These are phyloP conservation scores for Antarctomyces pellizariae DNA, from an alignment of 495 filamentous ascomycete species.

Conservation along the genomic window DNA sequence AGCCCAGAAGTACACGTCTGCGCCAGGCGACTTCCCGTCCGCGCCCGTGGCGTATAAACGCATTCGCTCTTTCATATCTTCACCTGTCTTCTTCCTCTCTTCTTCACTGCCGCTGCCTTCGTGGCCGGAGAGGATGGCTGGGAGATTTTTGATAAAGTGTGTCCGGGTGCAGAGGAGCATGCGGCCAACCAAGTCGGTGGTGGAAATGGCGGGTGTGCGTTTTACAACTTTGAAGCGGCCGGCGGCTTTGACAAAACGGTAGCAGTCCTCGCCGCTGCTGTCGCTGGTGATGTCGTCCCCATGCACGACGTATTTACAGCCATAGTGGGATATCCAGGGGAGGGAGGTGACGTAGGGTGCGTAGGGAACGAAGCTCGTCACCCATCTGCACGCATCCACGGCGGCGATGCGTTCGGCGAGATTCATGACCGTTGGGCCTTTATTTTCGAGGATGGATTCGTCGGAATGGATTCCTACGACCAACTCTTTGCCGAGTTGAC, in stretches of 20 bases:
- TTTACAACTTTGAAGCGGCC: conserved; percentile 84
- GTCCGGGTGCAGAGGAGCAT: conserved; percentile 85
- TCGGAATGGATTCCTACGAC: conserved; percentile 87
- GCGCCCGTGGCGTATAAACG: conserved; percentile 70
- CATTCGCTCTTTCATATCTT: conserved; percentile 43
- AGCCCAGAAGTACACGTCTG: conserved; percentile 61
- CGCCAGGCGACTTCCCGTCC: conserved; percentile 42
- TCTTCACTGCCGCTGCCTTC: conserved; percentile 46
- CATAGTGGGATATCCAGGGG: conserved; percentile 82
- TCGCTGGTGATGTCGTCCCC: conserved; percentile 81
- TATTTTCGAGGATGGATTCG: conserved; percentile 83
- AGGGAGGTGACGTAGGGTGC: conserved; percentile 91
- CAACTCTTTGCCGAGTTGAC: conserved; percentile 61
- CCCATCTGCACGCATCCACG: conserved; percentile 87
- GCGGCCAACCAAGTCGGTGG: conserved; percentile 85
- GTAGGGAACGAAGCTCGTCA: conserved; percentile 54
- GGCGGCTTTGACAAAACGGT: conserved; percentile 83
- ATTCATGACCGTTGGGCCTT: conserved; percentile 94
- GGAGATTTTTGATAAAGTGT: conserved; percentile 65
- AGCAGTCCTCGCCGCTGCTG: conserved; percentile 76
- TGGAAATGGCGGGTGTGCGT: conserved; percentile 88
- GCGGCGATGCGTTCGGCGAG: conserved; percentile 70
- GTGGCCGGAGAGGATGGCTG: conserved; percentile 36
- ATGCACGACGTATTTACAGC: conserved; percentile 80
- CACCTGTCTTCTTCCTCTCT: conserved; percentile 35